These are phyloP conservation scores for Paramecium tetraurelia DNA, from an alignment of 73 alveolate genomes.

Conservation along the genomic window DNA sequence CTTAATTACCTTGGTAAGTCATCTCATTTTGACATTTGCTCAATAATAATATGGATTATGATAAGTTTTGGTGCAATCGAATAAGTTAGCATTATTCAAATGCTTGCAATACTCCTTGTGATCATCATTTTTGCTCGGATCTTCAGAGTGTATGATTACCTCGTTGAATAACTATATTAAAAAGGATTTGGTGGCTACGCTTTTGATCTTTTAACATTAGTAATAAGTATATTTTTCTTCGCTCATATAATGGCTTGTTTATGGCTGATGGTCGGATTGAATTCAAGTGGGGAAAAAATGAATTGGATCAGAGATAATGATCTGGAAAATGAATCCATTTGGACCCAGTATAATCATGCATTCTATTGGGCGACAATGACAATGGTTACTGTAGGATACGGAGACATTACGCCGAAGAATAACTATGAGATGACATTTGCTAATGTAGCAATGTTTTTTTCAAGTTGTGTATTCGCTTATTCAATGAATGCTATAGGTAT, in stretches of 20 bases:
- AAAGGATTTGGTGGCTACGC: neutral
- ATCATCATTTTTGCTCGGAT: neutral
- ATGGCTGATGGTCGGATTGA: constrained; percentile 48
- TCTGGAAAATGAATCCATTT: neutral
- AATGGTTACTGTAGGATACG: constrained; percentile 89
- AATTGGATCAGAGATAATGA: constrained; percentile 14
- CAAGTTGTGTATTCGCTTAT: constrained; percentile 55
- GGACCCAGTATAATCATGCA: neutral
- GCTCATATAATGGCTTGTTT: constrained; percentile 58
- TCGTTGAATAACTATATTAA: neutral
- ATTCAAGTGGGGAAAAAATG: neutral
- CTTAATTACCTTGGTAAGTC: neutral
- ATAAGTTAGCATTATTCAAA: neutral
- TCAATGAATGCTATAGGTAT: constrained; percentile 58
- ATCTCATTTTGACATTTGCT: neutral
- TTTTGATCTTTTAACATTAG: neutral
- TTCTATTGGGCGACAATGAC: constrained; percentile 85
- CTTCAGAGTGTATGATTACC: neutral
- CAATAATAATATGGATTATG: neutral
- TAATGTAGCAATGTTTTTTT: constrained; percentile 79
- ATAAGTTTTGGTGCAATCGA: neutral
- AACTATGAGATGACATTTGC: constrained; percentile 73
- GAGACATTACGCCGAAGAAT: constrained; percentile 80
- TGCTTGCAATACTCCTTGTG: neutral
- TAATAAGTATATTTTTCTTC: neutral